Evolutionary conservation across 1,284 basidiomycete genomes (phyloP).

Genomic region (Calocybe gambosa): DNA sequence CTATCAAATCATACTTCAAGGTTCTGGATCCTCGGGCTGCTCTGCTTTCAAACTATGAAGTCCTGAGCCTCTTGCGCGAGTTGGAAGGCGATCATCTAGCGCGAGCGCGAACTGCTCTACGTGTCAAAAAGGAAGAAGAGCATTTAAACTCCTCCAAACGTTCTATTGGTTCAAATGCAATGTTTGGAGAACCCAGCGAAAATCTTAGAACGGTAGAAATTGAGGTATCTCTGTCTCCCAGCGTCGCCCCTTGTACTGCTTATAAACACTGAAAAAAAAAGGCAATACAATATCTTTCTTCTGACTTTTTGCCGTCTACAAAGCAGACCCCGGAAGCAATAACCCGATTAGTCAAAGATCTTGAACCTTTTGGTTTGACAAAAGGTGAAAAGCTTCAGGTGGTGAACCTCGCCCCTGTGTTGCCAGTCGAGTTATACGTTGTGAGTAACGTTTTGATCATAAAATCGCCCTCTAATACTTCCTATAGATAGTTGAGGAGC

Average conservation of each 20-base stretch:
- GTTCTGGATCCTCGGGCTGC: slow-evolving; percentile 75
- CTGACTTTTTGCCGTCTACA: slow-evolving; percentile 63
- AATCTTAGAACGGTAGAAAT: slow-evolving; percentile 87
- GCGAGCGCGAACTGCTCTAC: slow-evolving; percentile 54
- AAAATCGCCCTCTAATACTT: neutral
- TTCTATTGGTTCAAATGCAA: slow-evolving; percentile 23
- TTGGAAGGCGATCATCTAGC: slow-evolving; percentile 70
- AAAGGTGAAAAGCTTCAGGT: slow-evolving; percentile 91
- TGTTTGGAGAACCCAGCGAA: slow-evolving; percentile 55
- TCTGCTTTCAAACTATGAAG: slow-evolving; percentile 83
- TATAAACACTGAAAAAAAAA: too few relatives aligned
- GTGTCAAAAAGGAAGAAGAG: slow-evolving; percentile 70
- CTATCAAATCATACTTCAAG: slow-evolving; percentile 32
- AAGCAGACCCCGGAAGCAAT: slow-evolving; percentile 67
- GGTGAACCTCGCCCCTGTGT: slow-evolving; percentile 80
- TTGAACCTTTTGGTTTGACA: slow-evolving; percentile 71
- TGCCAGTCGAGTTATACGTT: slow-evolving; percentile 84
- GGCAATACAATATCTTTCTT: slow-evolving; percentile 80
- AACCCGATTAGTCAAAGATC: slow-evolving; percentile 55
- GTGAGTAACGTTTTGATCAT: slow-evolving; percentile 43
- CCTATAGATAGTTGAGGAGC: slow-evolving; percentile 80
- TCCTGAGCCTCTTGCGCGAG: slow-evolving; percentile 71
- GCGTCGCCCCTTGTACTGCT: too few relatives aligned
- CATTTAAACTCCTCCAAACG: slow-evolving; percentile 26
- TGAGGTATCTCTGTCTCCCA: slow-evolving; percentile 57